Evolutionary conservation across 805 yeast species (phyloP), one percentile per base, ranked within the genome.

Genomic region (Danielia oregonensis): DNA sequence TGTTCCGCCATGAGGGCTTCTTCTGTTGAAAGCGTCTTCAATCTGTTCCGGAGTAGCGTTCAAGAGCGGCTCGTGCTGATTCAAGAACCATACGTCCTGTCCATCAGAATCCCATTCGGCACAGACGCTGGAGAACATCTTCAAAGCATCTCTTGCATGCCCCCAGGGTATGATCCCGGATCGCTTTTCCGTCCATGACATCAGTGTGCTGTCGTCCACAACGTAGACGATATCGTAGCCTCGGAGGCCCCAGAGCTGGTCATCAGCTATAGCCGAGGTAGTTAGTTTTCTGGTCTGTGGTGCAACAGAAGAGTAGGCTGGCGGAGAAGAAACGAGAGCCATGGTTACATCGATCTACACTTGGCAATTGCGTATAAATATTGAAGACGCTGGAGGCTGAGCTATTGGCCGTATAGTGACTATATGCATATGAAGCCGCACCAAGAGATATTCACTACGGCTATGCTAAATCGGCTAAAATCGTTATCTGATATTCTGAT

Each of bases 81-180:
- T 44, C 24, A 44, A 33, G 27, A 44, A 44, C 14, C 33, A 44
- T 9, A 44, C 26, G 26, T 44, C 46, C 37, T 44, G 48, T 17
- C 48, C 46, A 17, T 44, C 40, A n/a, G 35, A 35, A 26, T 42
- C 48, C 48, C 48, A 44, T 18, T 42, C 44, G 5, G 41, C 17
- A 19, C 48, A 44, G 15, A 42, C 35, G 19, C 15, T 36, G 17
- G 46, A 36, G 33, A 44, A 44, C 9, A 37, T 31, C 13, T 26
- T 39, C 9, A 44, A 26, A 5, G 48, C 48, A 10, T 36, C 29
- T 2, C 44, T 37, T 6, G 48, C 46, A 29, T 33, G 30, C 0
- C 35, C 33, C 48, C 48, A 44, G 4, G 48, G 46, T 13, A 42
- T 36, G 9, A 42, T 36, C 4, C 46, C 44, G 8, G 44, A 38